Evolutionary conservation across 1,284 basidiomycete species (phyloP).

Genomic region (Thecaphora frezii): DNA sequence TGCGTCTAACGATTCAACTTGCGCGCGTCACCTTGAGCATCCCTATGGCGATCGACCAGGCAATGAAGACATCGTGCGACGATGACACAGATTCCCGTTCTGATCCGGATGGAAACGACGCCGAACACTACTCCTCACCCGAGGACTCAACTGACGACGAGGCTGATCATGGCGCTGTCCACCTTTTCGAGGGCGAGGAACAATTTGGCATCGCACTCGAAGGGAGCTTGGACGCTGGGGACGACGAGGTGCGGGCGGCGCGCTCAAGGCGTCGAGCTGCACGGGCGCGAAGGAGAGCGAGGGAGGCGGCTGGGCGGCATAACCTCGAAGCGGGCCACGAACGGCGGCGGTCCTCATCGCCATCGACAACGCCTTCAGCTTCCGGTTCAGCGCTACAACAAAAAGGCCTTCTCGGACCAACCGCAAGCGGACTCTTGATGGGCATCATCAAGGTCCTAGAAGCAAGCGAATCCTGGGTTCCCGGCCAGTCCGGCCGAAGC

Average conservation of each 20-base stretch:
- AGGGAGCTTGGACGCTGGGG: slow-evolving; percentile 17
- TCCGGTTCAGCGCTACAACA: slow-evolving; percentile 16
- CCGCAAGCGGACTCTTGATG: slow-evolving; percentile 38
- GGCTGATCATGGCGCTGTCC: slow-evolving; percentile 3
- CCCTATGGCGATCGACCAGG: slow-evolving; percentile 74
- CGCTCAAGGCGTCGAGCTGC: slow-evolving; percentile 26
- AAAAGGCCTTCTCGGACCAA: slow-evolving; percentile 44
- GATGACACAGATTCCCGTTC: not conserved
- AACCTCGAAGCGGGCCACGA: slow-evolving; percentile 12
- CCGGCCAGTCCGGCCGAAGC: slow-evolving; percentile 19
- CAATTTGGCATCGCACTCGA: slow-evolving; percentile 11
- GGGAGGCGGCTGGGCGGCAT: slow-evolving; percentile 5
- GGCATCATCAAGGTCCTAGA: slow-evolving; percentile 52
- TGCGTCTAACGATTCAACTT: slow-evolving; percentile 73
- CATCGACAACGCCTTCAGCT: slow-evolving; percentile 1
- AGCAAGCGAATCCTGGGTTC: slow-evolving; percentile 51
- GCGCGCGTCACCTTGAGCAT: slow-evolving; percentile 77
- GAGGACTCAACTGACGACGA: slow-evolving; percentile 22
- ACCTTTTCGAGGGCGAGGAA: slow-evolving; percentile 14
- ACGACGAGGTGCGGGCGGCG: slow-evolving; percentile 24
- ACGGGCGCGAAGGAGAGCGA: slow-evolving; percentile 12
- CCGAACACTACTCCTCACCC: slow-evolving; percentile 11
- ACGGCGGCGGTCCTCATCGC: not conserved
- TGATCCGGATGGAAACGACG: slow-evolving; percentile 25
- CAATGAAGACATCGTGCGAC: slow-evolving; percentile 62